These are phyloP conservation scores for Gillenia trifoliata DNA, from an alignment of 306 rosid species.

Conservation along the genomic window DNA sequence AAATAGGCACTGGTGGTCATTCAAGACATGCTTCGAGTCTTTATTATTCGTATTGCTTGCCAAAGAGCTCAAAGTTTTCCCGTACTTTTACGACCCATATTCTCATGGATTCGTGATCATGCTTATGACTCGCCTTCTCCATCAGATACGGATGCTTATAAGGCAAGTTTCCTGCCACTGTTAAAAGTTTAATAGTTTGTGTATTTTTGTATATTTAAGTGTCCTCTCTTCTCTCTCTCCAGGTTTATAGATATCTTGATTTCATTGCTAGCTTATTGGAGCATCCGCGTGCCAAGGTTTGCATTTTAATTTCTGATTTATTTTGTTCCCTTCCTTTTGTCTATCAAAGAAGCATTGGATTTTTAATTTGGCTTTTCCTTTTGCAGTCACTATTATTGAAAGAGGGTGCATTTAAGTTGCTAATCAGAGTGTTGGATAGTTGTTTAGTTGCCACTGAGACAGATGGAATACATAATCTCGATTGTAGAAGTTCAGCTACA, in stretches of 20 bases:
- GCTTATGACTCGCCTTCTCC: conserved; percentile 48
- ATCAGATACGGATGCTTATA: conserved; percentile 67
- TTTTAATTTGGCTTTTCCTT: conserved; percentile 14
- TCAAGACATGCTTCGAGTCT: conserved; percentile 88
- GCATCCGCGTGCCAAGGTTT: conserved; percentile 92
- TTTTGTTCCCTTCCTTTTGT: conserved; percentile 10
- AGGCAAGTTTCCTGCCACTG: conserved; percentile 38
- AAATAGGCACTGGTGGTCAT: conserved; percentile 72
- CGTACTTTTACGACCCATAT: conserved; percentile 54
- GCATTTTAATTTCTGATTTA: background rate
- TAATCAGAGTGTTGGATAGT: conserved; percentile 57
- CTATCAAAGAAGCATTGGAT: conserved; percentile 3
- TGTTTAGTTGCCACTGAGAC: conserved; percentile 46
- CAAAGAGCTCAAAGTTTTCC: conserved; percentile 58
- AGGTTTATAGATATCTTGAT: conserved; percentile 87
- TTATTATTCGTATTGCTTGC: conserved; percentile 64
- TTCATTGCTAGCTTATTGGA: conserved; percentile 84
- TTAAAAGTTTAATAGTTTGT: conserved; percentile 8
- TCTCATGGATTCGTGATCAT: conserved; percentile 51
- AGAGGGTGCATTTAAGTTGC: conserved; percentile 52
- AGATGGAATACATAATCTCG: conserved; percentile 47
- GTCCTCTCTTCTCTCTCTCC: background rate
- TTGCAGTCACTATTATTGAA: conserved; percentile 60
- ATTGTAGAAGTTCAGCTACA: conserved; percentile 45
- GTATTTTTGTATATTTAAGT: conserved; percentile 4